Percentiles rank a stretch among this genome's conserved stretches.
These are phyloP conservation scores for Calocybe indica DNA, from an alignment of 768 basidiomycete genomes.

Conservation along the genomic window DNA sequence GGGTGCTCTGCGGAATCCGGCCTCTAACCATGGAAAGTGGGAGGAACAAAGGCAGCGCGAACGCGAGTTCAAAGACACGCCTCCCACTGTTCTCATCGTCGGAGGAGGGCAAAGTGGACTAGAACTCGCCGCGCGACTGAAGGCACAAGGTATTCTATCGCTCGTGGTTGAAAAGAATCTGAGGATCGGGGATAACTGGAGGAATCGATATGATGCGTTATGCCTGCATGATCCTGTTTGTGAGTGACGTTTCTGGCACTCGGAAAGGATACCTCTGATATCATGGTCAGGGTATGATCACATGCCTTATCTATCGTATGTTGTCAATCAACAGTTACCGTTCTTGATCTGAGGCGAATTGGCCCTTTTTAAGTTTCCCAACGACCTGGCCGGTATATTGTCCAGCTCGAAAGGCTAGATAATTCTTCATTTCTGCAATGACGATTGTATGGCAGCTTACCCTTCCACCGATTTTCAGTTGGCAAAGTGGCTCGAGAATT, in stretches of 20 bases:
- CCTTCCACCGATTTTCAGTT: background rate
- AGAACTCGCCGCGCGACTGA: conserved; percentile 51
- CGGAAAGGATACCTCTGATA: background rate
- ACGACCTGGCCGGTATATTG: conserved; percentile 51
- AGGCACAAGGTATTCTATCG: conserved; percentile 37
- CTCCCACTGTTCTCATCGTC: conserved; percentile 44
- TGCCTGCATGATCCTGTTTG: conserved; percentile 64
- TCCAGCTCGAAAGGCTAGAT: conserved; percentile 40
- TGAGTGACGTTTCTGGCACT: conserved; percentile 26
- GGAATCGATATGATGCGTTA: conserved; percentile 57
- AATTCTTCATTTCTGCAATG: background rate
- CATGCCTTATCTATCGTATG: conserved; percentile 53
- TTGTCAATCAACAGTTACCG: background rate
- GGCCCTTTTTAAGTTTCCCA: conserved; percentile 36
- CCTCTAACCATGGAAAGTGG: conserved; percentile 53
- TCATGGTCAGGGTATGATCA: conserved; percentile 37
- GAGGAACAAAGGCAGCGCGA: conserved; percentile 35
- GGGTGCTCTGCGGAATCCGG: conserved; percentile 35
- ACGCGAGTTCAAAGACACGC: conserved; percentile 33
- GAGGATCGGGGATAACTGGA: conserved; percentile 59
- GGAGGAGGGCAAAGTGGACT: conserved; percentile 67
- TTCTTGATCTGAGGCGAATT: too few relatives aligned
- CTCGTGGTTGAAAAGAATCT: conserved; percentile 58
- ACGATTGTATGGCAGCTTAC: background rate
- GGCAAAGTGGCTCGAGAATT: conserved; percentile 8